Base-by-base conservation (phyloP, 345 rosid genomes). In the Fremontodendron californicum region DNA sequence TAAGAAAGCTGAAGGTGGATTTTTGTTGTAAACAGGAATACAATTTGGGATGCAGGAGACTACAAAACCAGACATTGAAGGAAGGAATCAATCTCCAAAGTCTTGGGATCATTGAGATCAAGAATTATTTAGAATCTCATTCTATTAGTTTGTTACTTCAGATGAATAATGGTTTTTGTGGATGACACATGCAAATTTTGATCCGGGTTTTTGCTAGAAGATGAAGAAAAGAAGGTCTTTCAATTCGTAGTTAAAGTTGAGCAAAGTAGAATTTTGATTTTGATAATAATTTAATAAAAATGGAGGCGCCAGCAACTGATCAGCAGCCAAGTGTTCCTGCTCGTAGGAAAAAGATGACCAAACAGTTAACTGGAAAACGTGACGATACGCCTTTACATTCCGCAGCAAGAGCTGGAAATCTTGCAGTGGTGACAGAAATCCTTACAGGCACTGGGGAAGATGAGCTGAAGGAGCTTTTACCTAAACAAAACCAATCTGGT, bases 401-500 rank as follows among this genome's bases (percentile, higher is more conserved):
- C 2, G 94, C 97, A 0, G 94, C 89, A 21, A 93, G 98, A 85
- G 84, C 81, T 0, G 94, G 97, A 52, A 82, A 92, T 82, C 81
- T 89, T 33, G 86, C 63, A 4, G 81, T 72, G 42, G 86, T 90
- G 31, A 80, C 57, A 51, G 90, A 92, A 57, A 89, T 91, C 69
- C 80, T 96, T 3, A 77, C 87, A 0, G 45, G 49, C 9, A 83
- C 83, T 1, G 84, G 46, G 45, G 93, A 85, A 73, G 78, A 74
- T n/a, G 89, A 89, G 40, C 78, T 90, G 77, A 84, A 82, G 64
- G 84, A 80, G 65, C 60, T 92, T 76, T 74, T 93, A 72, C 86
- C 79, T 65, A 93, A 89, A 84, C 96, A 92, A 82, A 96, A 96
- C 81, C 94, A 88, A 63, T 84, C 99, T 3, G 98, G 98, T 1